A percentile compares a stretch with the other conserved stretches of the same genome.
Conservation (phyloP, 345 rosid species). For the Alliaria petiolata region DNA sequence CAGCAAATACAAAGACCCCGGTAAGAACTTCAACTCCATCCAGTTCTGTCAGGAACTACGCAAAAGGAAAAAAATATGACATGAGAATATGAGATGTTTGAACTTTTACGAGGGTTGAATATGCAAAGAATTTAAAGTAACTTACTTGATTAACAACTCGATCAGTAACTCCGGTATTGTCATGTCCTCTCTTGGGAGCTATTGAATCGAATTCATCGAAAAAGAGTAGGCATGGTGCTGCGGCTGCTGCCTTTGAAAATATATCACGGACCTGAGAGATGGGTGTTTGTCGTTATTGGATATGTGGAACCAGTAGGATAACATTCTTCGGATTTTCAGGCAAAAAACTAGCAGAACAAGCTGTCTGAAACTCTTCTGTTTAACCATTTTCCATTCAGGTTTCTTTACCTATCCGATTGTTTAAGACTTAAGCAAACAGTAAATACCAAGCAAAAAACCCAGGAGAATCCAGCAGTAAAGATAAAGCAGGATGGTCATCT, state of each 20-base stretch:
- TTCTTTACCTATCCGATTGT: not conserved
- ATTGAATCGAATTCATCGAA: conserved; percentile 98
- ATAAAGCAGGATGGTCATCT: conserved; percentile 7
- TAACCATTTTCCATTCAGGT: not conserved
- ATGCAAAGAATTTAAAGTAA: conserved; percentile 24
- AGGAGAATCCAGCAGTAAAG: not conserved
- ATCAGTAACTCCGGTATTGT: conserved; percentile 96
- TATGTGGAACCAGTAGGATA: not conserved
- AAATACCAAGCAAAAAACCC: not conserved
- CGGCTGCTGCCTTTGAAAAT: conserved; percentile 90
- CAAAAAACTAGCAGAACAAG: not conserved
- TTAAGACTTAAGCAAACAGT: not conserved
- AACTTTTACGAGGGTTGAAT: not conserved
- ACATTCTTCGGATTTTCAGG: not conserved
- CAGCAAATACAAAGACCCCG: conserved; percentile 89
- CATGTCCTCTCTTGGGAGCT: conserved; percentile 98
- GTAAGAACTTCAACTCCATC: conserved; percentile 90
- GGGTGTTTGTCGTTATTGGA: not conserved
- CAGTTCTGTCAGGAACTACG: conserved; percentile 80
- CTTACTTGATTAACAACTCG: conserved; percentile 94
- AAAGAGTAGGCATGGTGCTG: conserved; percentile 94
- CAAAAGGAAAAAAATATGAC: not conserved
- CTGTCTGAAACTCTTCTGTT: not conserved
- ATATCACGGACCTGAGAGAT: conserved; percentile 82
- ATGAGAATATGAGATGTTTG: conserved; percentile 30